A percentile compares a stretch with the other conserved stretches of the same genome.
Conservation (phyloP, 2,329 filamentous ascomycete genomes). For the Colletotrichum acutatum region DNA sequence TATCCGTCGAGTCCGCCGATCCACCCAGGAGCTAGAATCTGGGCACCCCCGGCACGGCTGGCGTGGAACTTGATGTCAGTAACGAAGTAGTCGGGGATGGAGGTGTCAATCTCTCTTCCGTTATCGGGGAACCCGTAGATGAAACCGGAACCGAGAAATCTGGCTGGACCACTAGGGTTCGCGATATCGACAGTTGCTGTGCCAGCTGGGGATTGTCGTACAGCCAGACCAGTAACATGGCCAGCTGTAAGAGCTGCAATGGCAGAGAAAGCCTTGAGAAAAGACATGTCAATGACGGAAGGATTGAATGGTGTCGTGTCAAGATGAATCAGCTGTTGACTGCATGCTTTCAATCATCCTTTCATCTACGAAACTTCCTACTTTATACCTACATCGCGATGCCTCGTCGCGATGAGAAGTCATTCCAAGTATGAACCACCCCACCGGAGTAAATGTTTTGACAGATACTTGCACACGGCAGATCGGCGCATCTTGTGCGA, state of each 20-base stretch:
- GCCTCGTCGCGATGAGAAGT: not conserved
- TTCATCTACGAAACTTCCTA: not conserved
- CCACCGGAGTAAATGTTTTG: not conserved
- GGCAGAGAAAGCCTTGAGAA: not conserved
- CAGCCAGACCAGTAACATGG: not conserved
- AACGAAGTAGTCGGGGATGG: slow-evolving; percentile 24
- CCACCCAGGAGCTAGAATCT: slow-evolving; percentile 10
- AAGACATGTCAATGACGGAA: not conserved
- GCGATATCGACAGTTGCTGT: not conserved
- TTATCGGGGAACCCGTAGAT: slow-evolving; percentile 35
- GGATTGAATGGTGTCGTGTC: not conserved
- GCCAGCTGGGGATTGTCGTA: not conserved
- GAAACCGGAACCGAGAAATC: slow-evolving; percentile 25
- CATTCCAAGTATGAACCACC: not conserved
- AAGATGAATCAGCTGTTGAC: not conserved
- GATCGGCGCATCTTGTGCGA: not conserved
- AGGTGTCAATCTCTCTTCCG: slow-evolving; percentile 10
- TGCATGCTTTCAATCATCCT: not conserved
- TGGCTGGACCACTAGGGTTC: not conserved
- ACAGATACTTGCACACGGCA: too few relatives aligned
- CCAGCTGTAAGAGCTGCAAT: not conserved
- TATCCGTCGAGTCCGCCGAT: not conserved
- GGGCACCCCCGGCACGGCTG: slow-evolving; percentile 33
- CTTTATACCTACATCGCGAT: not conserved
- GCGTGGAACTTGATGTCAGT: slow-evolving; percentile 18